Conservation (phyloP, 352 stramenopile genomes). For the Blastocystis sp. region DNA sequence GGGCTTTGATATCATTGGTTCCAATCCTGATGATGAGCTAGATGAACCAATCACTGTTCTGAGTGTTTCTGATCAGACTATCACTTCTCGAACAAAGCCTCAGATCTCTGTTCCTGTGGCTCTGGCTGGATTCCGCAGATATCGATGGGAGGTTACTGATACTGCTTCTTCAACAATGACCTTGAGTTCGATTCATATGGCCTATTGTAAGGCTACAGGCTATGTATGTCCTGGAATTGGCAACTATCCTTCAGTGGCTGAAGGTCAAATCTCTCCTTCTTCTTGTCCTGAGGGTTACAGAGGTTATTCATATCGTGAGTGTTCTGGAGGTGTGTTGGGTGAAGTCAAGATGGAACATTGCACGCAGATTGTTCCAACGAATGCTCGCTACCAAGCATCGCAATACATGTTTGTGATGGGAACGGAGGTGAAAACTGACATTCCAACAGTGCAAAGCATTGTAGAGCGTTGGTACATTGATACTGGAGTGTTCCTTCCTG, state of each 20-base stretch:
- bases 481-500: not conserved
- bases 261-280: slow-evolving; percentile 42
- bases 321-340: not conserved
- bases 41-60: not conserved
- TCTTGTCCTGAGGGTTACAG: not conserved
- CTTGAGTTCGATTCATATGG: not conserved
- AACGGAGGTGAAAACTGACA: not conserved
- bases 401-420: not conserved
- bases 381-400: not conserved
- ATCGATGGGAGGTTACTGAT: not conserved
- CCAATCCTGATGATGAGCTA: not conserved
- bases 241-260: not conserved
- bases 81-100: not conserved
- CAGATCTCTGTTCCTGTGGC: not conserved
- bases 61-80: not conserved
- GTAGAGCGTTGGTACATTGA: not conserved
- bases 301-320: slow-evolving; percentile 17
- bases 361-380: not conserved
- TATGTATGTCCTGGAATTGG: not conserved
- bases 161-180: not conserved
- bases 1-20: not conserved
- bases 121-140: not conserved
- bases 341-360: slow-evolving; percentile 24
- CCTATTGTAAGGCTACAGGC: slow-evolving; percentile 14
- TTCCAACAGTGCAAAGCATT: not conserved